These are phyloP conservation scores for Gyrodon lividus DNA, from an alignment of 768 basidiomycete species.

Conservation along the genomic window DNA sequence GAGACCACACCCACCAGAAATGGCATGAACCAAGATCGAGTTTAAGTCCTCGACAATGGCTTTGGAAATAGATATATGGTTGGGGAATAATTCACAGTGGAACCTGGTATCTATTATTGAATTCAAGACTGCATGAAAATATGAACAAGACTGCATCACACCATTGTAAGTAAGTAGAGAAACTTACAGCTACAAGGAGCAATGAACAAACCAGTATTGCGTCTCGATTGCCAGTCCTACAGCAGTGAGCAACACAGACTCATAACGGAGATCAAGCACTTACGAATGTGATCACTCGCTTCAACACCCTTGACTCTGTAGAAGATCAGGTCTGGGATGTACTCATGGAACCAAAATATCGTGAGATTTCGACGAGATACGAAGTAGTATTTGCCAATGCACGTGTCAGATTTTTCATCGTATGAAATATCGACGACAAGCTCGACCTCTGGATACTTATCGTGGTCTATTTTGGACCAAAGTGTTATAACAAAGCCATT, in stretches of 20 bases:
- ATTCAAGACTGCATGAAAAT: neutral
- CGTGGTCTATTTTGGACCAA: neutral
- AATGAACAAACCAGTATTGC: neutral
- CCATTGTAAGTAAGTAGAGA: neutral
- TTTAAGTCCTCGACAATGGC: neutral
- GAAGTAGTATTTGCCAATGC: neutral
- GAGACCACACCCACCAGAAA: neutral
- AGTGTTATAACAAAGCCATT: neutral
- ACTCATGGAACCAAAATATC: neutral
- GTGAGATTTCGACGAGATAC: neutral
- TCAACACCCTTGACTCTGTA: neutral
- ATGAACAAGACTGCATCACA: neutral
- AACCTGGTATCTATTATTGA: neutral
- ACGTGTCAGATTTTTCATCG: neutral
- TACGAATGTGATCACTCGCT: neutral
- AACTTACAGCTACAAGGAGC: neutral
- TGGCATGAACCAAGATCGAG: neutral
- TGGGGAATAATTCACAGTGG: neutral
- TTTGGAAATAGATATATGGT: neutral
- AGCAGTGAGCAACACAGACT: neutral
- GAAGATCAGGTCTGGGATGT: neutral
- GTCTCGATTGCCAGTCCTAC: neutral
- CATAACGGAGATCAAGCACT: neutral
- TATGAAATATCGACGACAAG: neutral
- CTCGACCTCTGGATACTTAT: neutral